Evolutionary conservation across 495 filamentous ascomycete species (phyloP).

Genomic region (Tuber melanosporum): DNA sequence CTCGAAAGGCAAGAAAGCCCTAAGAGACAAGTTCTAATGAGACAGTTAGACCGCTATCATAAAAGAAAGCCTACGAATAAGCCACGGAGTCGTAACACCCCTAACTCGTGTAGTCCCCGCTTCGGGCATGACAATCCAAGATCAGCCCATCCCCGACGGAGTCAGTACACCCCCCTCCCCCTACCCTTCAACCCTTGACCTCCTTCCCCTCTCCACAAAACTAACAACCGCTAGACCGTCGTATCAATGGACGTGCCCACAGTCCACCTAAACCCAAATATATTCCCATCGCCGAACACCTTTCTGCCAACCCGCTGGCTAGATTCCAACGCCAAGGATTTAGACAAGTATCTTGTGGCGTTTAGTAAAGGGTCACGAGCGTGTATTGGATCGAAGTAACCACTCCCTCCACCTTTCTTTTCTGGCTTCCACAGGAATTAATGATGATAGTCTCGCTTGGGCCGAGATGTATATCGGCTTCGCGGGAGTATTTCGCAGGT

Average conservation of each 20-base stretch:
- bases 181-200: not conserved
- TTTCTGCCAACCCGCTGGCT: constrained; percentile 50
- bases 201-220: not conserved
- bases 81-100: constrained; percentile 24
- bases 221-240: constrained; percentile 7
- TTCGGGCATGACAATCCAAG: constrained; percentile 27
- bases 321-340: constrained; percentile 31
- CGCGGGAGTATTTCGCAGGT: constrained; percentile 16
- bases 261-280: constrained; percentile 45
- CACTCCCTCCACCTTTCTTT: too few relatives aligned
- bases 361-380: constrained; percentile 20
- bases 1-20: not conserved
- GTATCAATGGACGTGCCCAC: constrained; percentile 46
- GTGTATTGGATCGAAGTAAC: constrained; percentile 30
- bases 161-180: not conserved
- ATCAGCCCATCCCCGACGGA: constrained; percentile 31
- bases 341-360: constrained; percentile 42
- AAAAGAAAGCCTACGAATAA: constrained; percentile 39
- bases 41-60: constrained; percentile 36
- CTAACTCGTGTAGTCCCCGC: constrained; percentile 20
- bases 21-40: not conserved
- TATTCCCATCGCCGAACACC: constrained; percentile 45
- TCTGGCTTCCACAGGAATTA: not conserved
- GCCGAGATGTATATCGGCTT: constrained; percentile 23
- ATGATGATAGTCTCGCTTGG: constrained; percentile 19